These are phyloP conservation scores for Hypoxylon sp. DNA, from an alignment of 2,329 filamentous ascomycete species.

Conservation along the genomic window DNA sequence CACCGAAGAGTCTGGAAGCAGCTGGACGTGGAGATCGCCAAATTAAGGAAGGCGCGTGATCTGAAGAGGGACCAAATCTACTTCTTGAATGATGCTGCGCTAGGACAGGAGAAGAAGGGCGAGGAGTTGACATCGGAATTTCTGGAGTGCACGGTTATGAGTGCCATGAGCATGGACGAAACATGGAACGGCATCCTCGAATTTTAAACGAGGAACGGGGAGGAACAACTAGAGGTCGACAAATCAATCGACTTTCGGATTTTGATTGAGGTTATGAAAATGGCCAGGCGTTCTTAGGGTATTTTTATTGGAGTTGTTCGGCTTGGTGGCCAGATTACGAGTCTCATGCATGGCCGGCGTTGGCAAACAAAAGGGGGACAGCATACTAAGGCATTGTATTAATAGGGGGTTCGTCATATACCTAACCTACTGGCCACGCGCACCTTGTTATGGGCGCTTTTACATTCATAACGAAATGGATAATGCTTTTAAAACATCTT, in stretches of 20 bases:
- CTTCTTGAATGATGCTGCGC: constrained; percentile 81
- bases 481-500: constrained; percentile 16
- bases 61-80: constrained; percentile 83
- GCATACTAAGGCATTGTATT: constrained; percentile 31
- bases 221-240: too few species aligned
- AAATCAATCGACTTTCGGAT: too few species aligned
- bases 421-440: constrained; percentile 17
- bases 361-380: constrained; percentile 15
- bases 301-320: constrained; percentile 8
- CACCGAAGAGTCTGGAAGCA: constrained; percentile 70
- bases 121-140: constrained; percentile 70
- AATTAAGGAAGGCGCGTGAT: constrained; percentile 70
- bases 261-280: too few species aligned
- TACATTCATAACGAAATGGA: constrained; percentile 31
- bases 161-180: constrained; percentile 52
- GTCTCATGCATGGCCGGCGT: constrained; percentile 30
- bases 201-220: constrained; percentile 32
- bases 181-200: constrained; percentile 45
- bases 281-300: not conserved
- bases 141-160: constrained; percentile 70
- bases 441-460: constrained; percentile 13
- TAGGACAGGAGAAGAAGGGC: constrained; percentile 75
- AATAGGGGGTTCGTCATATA: constrained; percentile 16
- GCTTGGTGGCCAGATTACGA: constrained; percentile 16
- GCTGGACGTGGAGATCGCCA: constrained; percentile 68